Base-by-base conservation (phyloP, 2,329 filamentous ascomycete genomes). In the Dothiorella sarmentorum region DNA sequence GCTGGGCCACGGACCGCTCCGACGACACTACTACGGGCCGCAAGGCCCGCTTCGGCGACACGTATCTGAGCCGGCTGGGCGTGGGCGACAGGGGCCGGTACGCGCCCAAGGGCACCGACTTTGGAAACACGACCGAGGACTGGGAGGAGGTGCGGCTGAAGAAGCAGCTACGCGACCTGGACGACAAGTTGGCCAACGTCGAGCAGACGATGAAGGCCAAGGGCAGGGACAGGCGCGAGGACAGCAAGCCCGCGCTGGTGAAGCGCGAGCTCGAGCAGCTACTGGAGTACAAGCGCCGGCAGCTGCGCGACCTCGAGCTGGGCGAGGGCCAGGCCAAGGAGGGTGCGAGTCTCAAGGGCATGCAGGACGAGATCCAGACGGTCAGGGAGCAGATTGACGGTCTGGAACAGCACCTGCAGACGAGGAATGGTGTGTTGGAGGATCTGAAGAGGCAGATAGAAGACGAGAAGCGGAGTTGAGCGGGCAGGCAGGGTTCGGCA, bases 71-170 rank as follows among this genome's bases (percentile, higher is more conserved):
- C 61, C 87, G 94, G 11, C 82, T 99, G 37, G 94, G 94, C 7
- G 80, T 86, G 5, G 85, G 85, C 18, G 84, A 85, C 55, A 88
- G 92, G 68, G 86, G 87, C 65, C 63, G 65, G 60, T 93, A 94
- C 76, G 87, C 89, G 69, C 84, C 89, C 7, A 80, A 87, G 38
- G 94, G 94, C 24, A 99, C 94, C 1, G 92, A 99, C 76, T 97
- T 97, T 72, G 88, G 86, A 60, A 82, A 91, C 71, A 89, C 89
- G 61, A 93, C 95, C 24, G 85, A 86, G 68, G 94, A 99, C 71
- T 97, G 94, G 91, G 94, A 99, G 75, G 94, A 97, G 75, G 94
- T 97, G 43, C 85, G 92, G 56, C 81, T 99, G 64, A 93, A 95
- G 81, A 92, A 94, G 71, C 91, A 97, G 75, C 83, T 99, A 29